Evolutionary conservation across 169 alveolate species (phyloP).

Genomic region (Eimeria falciformis): DNA sequence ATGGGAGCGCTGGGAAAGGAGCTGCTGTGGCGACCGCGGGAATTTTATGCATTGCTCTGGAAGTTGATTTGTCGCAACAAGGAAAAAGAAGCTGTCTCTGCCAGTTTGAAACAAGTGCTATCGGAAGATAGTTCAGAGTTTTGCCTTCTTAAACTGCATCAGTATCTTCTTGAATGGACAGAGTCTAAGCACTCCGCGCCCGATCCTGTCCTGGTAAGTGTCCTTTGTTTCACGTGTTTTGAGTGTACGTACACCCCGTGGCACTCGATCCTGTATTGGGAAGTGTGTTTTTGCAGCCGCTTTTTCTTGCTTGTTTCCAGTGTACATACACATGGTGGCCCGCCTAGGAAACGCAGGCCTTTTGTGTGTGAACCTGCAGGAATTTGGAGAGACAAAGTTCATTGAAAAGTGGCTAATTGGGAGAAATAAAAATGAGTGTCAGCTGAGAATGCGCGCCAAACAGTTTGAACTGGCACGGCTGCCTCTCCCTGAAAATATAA

Average conservation of each 20-base stretch:
- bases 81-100: neutral
- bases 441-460: neutral
- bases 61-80: neutral
- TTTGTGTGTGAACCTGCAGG: conserved; percentile 26
- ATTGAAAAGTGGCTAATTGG: neutral
- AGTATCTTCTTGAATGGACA: neutral
- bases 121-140: conserved; percentile 6
- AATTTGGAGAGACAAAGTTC: neutral
- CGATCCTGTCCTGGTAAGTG: too few relatives aligned
- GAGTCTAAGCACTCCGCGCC: too few relatives aligned
- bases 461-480: neutral
- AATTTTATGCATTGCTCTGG: conserved; percentile 2
- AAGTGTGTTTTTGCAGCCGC: too few relatives aligned
- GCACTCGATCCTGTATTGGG: too few relatives aligned
- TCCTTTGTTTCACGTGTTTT: too few relatives aligned
- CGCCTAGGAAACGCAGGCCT: too few relatives aligned
- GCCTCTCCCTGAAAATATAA: neutral
- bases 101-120: neutral
- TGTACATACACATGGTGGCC: too few relatives aligned
- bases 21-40: conserved; percentile 50
- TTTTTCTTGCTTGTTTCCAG: too few relatives aligned
- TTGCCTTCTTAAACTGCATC: neutral
- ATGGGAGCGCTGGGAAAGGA: conserved; percentile 62
- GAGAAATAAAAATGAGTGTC: neutral
- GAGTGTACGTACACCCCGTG: too few relatives aligned